These are phyloP conservation scores for Alisma plantagoaquatica DNA, from an alignment of 106 monocot species.

Conservation along the genomic window DNA sequence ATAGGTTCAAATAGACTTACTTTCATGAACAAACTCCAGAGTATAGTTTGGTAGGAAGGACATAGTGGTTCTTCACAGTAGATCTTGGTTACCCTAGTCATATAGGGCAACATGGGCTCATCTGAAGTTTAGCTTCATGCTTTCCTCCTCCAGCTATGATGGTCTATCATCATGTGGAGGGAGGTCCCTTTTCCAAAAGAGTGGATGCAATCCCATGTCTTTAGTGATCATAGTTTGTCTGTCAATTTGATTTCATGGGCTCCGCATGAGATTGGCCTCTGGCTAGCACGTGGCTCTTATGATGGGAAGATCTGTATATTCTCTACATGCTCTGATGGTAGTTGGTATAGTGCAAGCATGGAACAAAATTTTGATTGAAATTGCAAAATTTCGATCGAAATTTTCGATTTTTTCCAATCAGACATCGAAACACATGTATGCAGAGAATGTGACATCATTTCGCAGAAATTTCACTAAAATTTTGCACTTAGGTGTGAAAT, in stretches of 20 bases:
- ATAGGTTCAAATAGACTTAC: too few species aligned
- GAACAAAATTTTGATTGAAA: too few species aligned
- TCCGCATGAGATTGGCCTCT: slow-evolving; percentile 12
- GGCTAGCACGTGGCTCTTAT: slow-evolving; percentile 9
- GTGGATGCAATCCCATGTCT: slow-evolving; percentile 11
- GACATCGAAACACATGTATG: too few species aligned
- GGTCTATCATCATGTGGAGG: slow-evolving; percentile 16
- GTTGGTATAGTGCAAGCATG: slow-evolving; percentile 10
- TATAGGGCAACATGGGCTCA: slow-evolving; percentile 14
- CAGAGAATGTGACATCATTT: too few species aligned
- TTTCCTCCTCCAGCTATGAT: slow-evolving; percentile 16
- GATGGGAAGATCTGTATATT: slow-evolving; percentile 12
- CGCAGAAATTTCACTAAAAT: too few species aligned
- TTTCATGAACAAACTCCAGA: too few species aligned
- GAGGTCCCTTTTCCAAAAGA: slow-evolving; percentile 6
- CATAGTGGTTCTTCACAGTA: background rate
- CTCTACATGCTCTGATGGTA: slow-evolving; percentile 9
- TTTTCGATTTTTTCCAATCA: too few species aligned
- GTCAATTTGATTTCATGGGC: slow-evolving; percentile 12
- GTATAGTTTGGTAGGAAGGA: too few species aligned
- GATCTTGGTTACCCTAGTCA: slow-evolving; percentile 1
- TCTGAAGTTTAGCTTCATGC: slow-evolving; percentile 10
- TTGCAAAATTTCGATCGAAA: too few species aligned
- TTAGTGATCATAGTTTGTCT: slow-evolving; percentile 4
- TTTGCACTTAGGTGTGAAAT: too few species aligned